These are phyloP conservation scores for Nakaseomyces nivariensis DNA, from an alignment of 1,139 yeast genomes.

Conservation along the genomic window DNA sequence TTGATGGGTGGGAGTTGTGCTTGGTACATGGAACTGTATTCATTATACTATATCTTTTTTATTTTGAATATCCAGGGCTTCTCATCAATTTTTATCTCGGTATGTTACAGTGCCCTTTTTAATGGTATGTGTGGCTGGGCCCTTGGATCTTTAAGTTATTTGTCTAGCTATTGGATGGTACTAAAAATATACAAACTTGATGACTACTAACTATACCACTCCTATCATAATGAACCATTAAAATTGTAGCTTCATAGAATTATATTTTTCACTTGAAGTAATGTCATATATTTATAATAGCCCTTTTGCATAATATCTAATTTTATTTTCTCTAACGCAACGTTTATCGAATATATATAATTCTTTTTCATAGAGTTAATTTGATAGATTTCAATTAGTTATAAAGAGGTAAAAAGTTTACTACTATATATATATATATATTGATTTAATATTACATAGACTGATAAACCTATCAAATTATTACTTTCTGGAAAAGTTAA, in stretches of 20 bases:
- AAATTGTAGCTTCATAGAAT: too few species aligned
- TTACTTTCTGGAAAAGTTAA: neutral
- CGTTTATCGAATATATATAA: too few species aligned
- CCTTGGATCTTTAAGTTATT: conserved; percentile 67
- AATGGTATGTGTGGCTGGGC: conserved; percentile 56
- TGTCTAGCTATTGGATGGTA: conserved; percentile 27
- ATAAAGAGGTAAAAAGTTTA: too few species aligned
- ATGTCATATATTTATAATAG: too few species aligned
- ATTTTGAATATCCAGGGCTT: conserved; percentile 53
- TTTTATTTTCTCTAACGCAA: too few species aligned
- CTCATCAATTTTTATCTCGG: conserved; percentile 59
- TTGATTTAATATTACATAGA: neutral
- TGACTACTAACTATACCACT: neutral
- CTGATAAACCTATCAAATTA: neutral
- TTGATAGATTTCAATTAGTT: neutral
- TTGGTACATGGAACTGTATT: conserved; percentile 58
- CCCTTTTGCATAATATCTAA: too few species aligned
- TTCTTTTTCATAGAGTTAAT: too few species aligned
- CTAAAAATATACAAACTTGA: conserved; percentile 10
- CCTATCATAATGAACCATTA: too few species aligned
- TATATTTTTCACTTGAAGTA: too few species aligned
- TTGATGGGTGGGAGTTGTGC: conserved; percentile 63
- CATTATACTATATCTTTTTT: conserved; percentile 54
- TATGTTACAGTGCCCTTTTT: conserved; percentile 61
- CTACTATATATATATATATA: too few species aligned